A percentile compares a stretch with the other conserved stretches of the same genome.
Evolutionary conservation across 208 protist species (phyloP).

Genomic region (Phytomonas serpens): DNA sequence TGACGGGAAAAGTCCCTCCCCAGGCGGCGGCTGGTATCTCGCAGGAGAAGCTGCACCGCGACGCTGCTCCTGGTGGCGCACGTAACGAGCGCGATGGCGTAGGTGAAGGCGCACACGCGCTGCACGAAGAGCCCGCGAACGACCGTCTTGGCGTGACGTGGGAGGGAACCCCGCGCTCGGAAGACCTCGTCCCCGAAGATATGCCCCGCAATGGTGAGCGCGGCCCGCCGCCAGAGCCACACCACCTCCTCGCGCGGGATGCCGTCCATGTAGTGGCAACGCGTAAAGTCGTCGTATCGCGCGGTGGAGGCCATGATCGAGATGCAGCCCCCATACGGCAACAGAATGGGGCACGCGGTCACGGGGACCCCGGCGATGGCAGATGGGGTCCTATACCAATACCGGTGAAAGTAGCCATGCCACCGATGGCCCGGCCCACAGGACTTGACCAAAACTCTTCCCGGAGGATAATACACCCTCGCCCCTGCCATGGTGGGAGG

Average conservation of each 20-base stretch:
- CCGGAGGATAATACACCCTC: neutral
- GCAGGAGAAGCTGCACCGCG: conserved; percentile 14
- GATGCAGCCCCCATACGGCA: conserved; percentile 19
- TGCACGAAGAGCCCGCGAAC: conserved; percentile 34
- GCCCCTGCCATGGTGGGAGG: too few relatives aligned
- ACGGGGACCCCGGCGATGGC: neutral
- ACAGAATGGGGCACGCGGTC: neutral
- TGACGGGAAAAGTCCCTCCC: conserved; percentile 7
- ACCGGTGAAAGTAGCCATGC: neutral
- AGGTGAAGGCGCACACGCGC: conserved; percentile 13
- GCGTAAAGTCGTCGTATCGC: conserved; percentile 29
- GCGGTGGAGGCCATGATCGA: conserved; percentile 36
- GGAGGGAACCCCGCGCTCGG: neutral
- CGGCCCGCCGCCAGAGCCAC: conserved; percentile 19
- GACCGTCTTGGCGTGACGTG: neutral
- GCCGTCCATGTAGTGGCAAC: conserved; percentile 25
- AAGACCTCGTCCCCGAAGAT: conserved; percentile 10
- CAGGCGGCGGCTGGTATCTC: conserved; percentile 14
- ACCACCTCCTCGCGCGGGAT: conserved; percentile 14
- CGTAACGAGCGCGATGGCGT: conserved; percentile 43
- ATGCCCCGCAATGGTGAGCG: conserved; percentile 14
- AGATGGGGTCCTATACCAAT: neutral
- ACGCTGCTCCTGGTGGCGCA: conserved; percentile 10
- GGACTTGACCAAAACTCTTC: too few relatives aligned
- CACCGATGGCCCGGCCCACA: neutral